These are phyloP conservation scores for Tetrahymena thermophila DNA, from an alignment of 73 alveolate genomes.

Conservation along the genomic window DNA sequence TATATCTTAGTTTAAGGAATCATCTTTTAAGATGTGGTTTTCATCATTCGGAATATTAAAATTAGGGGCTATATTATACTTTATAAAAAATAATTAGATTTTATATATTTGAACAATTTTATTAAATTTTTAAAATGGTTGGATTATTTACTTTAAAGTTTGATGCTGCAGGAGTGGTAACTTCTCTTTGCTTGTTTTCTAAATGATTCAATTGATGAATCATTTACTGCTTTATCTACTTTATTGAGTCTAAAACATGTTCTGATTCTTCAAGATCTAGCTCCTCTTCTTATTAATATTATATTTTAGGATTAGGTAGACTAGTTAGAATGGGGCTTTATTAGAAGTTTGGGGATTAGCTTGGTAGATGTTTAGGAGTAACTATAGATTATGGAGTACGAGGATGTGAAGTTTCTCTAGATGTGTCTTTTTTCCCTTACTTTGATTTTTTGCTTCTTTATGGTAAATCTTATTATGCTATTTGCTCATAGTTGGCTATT, in stretches of 20 bases:
- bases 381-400: background rate
- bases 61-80: background rate
- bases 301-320: background rate
- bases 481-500: background rate
- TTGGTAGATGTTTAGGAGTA: background rate
- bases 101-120: background rate
- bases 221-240: background rate
- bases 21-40: background rate
- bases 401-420: background rate
- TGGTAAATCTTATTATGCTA: background rate
- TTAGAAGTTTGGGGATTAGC: background rate
- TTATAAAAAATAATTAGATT: background rate
- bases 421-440: background rate
- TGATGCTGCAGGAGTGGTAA: background rate
- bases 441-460: background rate
- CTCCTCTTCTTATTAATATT: background rate
- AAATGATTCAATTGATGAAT: background rate
- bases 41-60: background rate
- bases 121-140: too few species aligned
- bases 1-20: background rate
- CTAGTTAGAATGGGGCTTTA: background rate
- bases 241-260: background rate
- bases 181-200: background rate
- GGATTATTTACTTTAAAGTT: background rate
- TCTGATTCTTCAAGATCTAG: background rate